Conservation (phyloP, 805 yeast species). For the Brettanomyces nanus region DNA sequence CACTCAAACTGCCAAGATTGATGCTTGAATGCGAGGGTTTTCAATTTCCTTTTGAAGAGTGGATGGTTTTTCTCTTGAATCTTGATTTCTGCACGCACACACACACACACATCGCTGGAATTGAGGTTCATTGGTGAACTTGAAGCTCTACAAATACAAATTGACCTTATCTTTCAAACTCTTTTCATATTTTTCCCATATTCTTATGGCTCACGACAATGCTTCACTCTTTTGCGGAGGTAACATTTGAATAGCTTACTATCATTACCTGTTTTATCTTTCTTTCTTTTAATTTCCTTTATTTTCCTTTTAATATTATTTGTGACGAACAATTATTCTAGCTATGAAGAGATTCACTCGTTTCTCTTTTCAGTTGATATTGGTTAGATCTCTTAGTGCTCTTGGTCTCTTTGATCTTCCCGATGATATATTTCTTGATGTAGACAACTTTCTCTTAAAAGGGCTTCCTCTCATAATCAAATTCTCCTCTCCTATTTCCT, state of each 20-base stretch:
- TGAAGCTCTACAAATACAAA: too few species aligned
- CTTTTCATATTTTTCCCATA: too few species aligned
- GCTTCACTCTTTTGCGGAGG: too few species aligned
- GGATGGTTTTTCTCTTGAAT: background rate
- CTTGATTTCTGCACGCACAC: too few species aligned
- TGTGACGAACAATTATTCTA: background rate
- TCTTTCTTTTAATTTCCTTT: too few species aligned
- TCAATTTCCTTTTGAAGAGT: background rate
- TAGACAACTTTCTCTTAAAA: background rate
- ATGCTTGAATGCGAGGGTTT: background rate
- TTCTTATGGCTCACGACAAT: too few species aligned
- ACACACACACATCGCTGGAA: slow-evolving; percentile 3
- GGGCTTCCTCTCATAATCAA: background rate
- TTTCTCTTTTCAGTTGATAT: background rate
- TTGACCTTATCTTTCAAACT: too few species aligned
- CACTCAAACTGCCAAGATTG: background rate
- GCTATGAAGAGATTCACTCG: too few species aligned
- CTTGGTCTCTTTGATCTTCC: background rate
- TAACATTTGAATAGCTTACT: too few species aligned
- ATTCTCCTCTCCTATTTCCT: background rate
- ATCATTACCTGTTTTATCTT: too few species aligned
- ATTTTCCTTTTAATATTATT: background rate
- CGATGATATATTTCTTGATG: slow-evolving; percentile 1
- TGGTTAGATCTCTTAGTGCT: slow-evolving; percentile 1
- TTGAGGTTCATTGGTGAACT: background rate